phyloP scores from a whole-genome alignment of 2,329 filamentous ascomycete species.

The Fonsecaea erecta region DNA sequence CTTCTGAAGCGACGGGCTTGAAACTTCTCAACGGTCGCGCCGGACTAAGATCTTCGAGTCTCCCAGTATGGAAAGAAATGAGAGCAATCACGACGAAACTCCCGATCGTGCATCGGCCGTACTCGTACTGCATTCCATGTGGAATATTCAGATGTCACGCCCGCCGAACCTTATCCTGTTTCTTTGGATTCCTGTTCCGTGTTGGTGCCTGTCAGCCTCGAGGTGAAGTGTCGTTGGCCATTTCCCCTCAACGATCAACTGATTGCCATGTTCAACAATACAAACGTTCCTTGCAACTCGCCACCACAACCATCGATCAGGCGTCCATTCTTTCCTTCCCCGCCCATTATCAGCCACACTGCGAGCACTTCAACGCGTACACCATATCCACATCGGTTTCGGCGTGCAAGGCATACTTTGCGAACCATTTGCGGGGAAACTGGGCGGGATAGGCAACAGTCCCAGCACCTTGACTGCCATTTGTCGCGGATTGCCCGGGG shows the following conservation, averaged over 20 bases:
- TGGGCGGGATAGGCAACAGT: conserved; percentile 15
- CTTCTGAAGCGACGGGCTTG: not conserved
- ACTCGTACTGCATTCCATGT: not conserved
- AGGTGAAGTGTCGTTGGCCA: not conserved
- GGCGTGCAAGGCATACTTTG: not conserved
- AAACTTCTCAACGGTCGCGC: not conserved
- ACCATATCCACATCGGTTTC: not conserved
- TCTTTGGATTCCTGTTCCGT: not conserved
- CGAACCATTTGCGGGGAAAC: not conserved
- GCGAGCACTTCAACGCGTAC: not conserved
- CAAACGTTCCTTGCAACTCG: not conserved
- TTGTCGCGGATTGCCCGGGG: not conserved
- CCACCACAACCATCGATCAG: not conserved
- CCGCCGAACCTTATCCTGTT: not conserved
- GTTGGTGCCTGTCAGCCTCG: not conserved
- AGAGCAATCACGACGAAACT: not conserved
- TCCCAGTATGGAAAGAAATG: not conserved
- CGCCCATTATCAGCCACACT: not conserved
- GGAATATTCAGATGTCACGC: not conserved
- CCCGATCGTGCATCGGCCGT: not conserved
- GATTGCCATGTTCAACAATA: not conserved
- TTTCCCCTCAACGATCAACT: conserved; percentile 1
- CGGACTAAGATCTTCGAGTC: not conserved
- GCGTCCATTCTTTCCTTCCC: not conserved
- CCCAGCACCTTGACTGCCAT: not conserved